These are phyloP conservation scores for Clitopilus passeckerianus DNA, from an alignment of 768 basidiomycete genomes.

Conservation along the genomic window DNA sequence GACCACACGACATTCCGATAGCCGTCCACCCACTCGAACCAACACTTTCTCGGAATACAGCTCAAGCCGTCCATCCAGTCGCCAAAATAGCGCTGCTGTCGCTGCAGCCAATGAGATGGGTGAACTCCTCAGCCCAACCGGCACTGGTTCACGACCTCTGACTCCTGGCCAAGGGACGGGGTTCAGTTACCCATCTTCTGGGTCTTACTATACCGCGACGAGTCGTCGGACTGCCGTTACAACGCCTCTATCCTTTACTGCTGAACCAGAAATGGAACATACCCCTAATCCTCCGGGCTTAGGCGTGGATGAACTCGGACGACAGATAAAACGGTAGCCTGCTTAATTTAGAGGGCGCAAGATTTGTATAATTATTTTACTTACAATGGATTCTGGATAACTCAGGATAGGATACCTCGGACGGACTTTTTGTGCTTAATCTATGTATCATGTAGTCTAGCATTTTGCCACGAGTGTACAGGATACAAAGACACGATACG, in stretches of 20 bases:
- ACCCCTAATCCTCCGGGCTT: background rate
- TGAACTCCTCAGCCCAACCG: constrained; percentile 17
- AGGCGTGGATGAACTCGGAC: background rate
- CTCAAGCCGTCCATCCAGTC: constrained; percentile 28
- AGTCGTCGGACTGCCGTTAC: constrained; percentile 7
- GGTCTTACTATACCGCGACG: constrained; percentile 18
- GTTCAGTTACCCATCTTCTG: constrained; percentile 14
- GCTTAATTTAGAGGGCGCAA: background rate
- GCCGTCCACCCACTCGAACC: constrained; percentile 35
- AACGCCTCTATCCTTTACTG: background rate
- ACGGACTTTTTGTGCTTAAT: background rate
- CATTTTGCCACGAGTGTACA: background rate
- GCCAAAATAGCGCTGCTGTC: constrained; percentile 26
- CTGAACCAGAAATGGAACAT: background rate
- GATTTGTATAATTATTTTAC: background rate
- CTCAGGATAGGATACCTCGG: background rate
- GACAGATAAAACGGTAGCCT: background rate
- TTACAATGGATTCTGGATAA: background rate
- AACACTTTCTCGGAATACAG: constrained; percentile 24
- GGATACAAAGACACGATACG: background rate
- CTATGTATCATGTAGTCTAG: background rate
- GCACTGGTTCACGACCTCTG: constrained; percentile 10
- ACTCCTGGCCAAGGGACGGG: constrained; percentile 6
- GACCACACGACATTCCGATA: constrained; percentile 15
- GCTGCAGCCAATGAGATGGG: constrained; percentile 27